A percentile compares a stretch with the other conserved stretches of the same genome.
phyloP scores from a whole-genome alignment of 495 filamentous ascomycete species.

The Cercophora scortea region DNA sequence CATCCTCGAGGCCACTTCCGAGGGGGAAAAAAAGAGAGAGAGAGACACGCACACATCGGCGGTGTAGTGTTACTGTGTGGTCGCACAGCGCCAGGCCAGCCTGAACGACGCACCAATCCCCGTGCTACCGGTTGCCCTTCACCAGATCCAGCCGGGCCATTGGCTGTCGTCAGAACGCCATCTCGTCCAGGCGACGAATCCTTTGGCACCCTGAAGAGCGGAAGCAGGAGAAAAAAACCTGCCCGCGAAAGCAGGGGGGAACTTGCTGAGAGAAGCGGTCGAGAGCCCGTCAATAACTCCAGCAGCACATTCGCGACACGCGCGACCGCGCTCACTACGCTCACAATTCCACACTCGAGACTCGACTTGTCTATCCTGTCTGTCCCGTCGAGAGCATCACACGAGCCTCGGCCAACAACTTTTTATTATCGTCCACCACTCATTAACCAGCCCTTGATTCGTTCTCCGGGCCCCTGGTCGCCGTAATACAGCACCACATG shows the following conservation, averaged over 20 bases:
- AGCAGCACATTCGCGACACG: not conserved
- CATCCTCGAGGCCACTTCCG: not conserved
- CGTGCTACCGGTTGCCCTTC: constrained; percentile 12
- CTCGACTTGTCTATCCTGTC: not conserved
- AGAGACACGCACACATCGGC: not conserved
- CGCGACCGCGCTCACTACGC: not conserved
- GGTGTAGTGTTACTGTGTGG: constrained; percentile 21
- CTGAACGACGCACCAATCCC: constrained; percentile 21
- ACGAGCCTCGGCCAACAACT: constrained; percentile 2
- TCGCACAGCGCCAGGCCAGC: constrained; percentile 19
- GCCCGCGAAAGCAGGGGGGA: constrained; percentile 10
- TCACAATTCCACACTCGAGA: not conserved
- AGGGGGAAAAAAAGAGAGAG: no score
- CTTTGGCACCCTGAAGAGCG: constrained; percentile 4
- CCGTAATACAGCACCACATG: constrained; percentile 33
- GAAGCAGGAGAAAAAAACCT: constrained; percentile 3
- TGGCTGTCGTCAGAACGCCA: constrained; percentile 17
- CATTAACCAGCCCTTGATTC: no score
- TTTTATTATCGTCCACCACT: not conserved
- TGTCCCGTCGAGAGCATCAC: not conserved
- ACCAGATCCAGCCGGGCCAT: constrained; percentile 20
- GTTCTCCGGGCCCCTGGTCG: constrained; percentile 7
- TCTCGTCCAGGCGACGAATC: constrained; percentile 18
- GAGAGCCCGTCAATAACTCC: not conserved
- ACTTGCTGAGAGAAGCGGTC: constrained; percentile 8